phyloP scores from a whole-genome alignment of 345 rosid genomes.

The Heritiera fomes region DNA sequence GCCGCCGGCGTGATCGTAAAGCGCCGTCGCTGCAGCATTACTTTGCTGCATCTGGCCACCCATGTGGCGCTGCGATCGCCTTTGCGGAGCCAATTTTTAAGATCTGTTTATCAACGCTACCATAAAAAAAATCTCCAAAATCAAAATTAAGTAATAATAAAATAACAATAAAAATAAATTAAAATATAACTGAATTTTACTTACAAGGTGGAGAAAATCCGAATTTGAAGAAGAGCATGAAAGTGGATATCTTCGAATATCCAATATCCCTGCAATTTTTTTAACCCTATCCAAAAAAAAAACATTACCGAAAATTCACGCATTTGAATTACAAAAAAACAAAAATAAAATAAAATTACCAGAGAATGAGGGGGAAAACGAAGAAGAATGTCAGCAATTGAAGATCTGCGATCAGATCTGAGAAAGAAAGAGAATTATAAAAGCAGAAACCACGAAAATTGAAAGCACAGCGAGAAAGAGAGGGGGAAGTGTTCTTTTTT shows the following conservation, averaged over 20 bases:
- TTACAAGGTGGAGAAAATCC: constrained; percentile 54
- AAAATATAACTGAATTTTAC: constrained; percentile 28
- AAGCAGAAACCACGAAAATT: constrained; percentile 23
- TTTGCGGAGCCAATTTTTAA: constrained; percentile 98
- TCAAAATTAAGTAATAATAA: constrained; percentile 9
- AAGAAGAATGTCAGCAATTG: not conserved
- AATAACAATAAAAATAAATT: not conserved
- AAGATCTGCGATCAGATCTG: constrained; percentile 46
- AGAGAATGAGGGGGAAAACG: not conserved
- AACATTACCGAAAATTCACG: not conserved
- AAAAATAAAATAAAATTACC: not conserved
- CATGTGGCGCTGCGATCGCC: constrained; percentile 99
- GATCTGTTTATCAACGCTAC: constrained; percentile 66
- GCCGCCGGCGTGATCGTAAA: constrained; percentile 55
- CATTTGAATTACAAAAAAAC: not conserved
- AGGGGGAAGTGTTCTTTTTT: constrained; percentile 28
- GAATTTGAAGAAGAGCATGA: constrained; percentile 57
- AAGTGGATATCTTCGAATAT: constrained; percentile 22
- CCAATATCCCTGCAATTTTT: constrained; percentile 21
- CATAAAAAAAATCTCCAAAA: constrained; percentile 6
- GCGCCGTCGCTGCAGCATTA: constrained; percentile 82
- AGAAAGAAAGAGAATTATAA: not conserved
- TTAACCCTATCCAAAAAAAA: constrained; percentile 13
- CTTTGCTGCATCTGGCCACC: constrained; percentile 99
- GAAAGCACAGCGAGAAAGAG: constrained; percentile 45